These are phyloP conservation scores for Fusarium sp. DNA, from an alignment of 2,329 filamentous ascomycete species.

Conservation along the genomic window DNA sequence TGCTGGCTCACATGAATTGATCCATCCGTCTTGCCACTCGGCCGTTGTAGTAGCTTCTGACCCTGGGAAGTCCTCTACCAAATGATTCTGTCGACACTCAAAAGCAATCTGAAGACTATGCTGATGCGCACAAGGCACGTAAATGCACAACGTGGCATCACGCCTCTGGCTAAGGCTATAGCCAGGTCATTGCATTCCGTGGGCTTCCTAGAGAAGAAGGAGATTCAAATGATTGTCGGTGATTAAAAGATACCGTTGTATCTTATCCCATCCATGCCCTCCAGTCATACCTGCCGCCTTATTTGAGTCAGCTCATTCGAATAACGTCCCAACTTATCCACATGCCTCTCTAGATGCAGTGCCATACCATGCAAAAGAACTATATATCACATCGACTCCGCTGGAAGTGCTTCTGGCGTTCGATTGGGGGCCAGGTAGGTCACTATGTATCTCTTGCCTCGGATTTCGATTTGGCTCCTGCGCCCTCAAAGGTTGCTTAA, in stretches of 20 bases:
- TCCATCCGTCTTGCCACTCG: slow-evolving; percentile 25
- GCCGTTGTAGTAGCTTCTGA: slow-evolving; percentile 6
- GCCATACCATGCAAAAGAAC: slow-evolving; percentile 26
- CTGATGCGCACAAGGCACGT: slow-evolving; percentile 34
- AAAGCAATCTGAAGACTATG: slow-evolving; percentile 31
- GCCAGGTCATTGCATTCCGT: slow-evolving; percentile 33
- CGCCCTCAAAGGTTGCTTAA: not conserved
- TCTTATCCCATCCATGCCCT: slow-evolving; percentile 25
- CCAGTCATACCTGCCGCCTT: slow-evolving; percentile 39
- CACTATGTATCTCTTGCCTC: slow-evolving; percentile 2
- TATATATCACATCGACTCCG: slow-evolving; percentile 35
- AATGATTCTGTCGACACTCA: slow-evolving; percentile 31
- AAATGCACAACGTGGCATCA: slow-evolving; percentile 47
- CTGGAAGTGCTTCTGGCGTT: slow-evolving; percentile 5
- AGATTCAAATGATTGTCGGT: slow-evolving; percentile 14
- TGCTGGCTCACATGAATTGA: slow-evolving; percentile 52
- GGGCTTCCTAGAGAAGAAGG: slow-evolving; percentile 25
- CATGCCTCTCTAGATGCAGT: slow-evolving; percentile 17
- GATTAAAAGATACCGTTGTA: slow-evolving; percentile 21
- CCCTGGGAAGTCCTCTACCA: slow-evolving; percentile 23
- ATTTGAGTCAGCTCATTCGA: slow-evolving; percentile 19
- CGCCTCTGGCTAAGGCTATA: slow-evolving; percentile 23
- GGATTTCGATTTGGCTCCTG: not conserved
- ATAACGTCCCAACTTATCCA: slow-evolving; percentile 15
- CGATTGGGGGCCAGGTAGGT: slow-evolving; percentile 4